Base-by-base conservation (phyloP, 2,329 filamentous ascomycete species). In the Fusarium gaditjirri region DNA sequence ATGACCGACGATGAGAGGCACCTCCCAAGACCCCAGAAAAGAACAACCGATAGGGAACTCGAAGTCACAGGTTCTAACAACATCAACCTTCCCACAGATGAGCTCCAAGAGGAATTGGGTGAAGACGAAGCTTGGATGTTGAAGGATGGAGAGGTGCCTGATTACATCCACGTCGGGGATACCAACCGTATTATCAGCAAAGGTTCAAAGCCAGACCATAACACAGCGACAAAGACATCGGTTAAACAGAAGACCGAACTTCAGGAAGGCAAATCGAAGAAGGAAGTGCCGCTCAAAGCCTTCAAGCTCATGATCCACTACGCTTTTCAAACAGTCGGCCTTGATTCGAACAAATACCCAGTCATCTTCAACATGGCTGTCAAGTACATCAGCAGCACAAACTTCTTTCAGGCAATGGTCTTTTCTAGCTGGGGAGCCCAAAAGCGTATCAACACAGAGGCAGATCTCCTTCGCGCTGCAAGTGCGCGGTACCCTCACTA, bases 41-140 rank as follows among this genome's bases (percentile, higher is more conserved):
- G 13, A 21, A 19, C 8, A 46, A 4, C 25, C 19, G 6, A 21
- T 6, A 6, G 10, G 23, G 11, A 46, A 46, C 8, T n/a, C 6
- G 10, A 8, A 21, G 25, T 21, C 4, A n/a, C 13, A 1, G 6
- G 8, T n/a, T 29, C 19, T 11, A 21, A 27, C 5, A 27, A 29
- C 1, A 9, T 5, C 5, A 9, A 6, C 23, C 2, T 6, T 19
- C 1, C 16, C 0, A 25, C 25, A 21, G 17, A n/a, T 10, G 19
- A 46, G 8, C 43, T 7, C 4, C 8, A 46, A 10, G 6, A 7
- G 17, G 43, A 3, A 21, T 2, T 21, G 9, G 43, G 43, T 3
- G 43, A 46, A 46, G 25, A 29, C 6, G 19, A 46, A 46, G 8
- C 6, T 29, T 16, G 25, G 5, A 19, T 46, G 4, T n/a, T 46